These are phyloP conservation scores for Hypoxylon subgilvum DNA, from an alignment of 495 filamentous ascomycete genomes.

Conservation along the genomic window DNA sequence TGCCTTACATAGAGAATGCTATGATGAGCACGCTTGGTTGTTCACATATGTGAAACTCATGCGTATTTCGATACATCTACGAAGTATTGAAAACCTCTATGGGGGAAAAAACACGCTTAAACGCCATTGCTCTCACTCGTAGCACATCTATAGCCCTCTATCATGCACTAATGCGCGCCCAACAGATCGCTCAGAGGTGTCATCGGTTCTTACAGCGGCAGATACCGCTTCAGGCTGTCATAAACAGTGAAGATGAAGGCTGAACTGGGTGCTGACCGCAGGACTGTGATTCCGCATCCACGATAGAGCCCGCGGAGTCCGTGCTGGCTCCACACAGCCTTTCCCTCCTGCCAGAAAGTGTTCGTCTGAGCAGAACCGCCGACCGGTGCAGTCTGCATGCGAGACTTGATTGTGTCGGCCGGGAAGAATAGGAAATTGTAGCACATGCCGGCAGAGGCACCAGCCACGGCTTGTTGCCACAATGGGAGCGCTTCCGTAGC, in stretches of 20 bases:
- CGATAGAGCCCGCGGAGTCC: constrained; percentile 86
- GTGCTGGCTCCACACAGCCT: constrained; percentile 75
- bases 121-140: constrained; percentile 27
- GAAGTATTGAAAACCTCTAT: constrained; percentile 11
- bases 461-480: constrained; percentile 83
- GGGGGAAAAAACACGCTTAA: constrained; percentile 24
- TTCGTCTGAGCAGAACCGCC: constrained; percentile 51
- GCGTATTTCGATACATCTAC: constrained; percentile 9
- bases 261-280: constrained; percentile 86
- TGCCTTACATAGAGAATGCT: not conserved
- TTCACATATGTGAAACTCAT: too few relatives aligned
- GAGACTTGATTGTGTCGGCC: constrained; percentile 93
- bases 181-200: constrained; percentile 8
- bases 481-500: constrained; percentile 59
- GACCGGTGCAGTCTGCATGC: constrained; percentile 90
- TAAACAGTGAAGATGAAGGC: constrained; percentile 96
- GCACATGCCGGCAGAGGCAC: constrained; percentile 87
- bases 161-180: constrained; percentile 9
- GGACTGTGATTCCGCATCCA: constrained; percentile 92
- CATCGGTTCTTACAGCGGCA: constrained; percentile 50
- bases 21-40: too few relatives aligned
- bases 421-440: constrained; percentile 98
- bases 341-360: constrained; percentile 73
- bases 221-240: constrained; percentile 75
- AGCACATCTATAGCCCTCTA: constrained; percentile 30